A percentile compares a stretch with the other conserved stretches of the same genome.
These are phyloP conservation scores for Stemphylium lycopersici DNA, from an alignment of 2,329 filamentous ascomycete genomes.

Conservation along the genomic window DNA sequence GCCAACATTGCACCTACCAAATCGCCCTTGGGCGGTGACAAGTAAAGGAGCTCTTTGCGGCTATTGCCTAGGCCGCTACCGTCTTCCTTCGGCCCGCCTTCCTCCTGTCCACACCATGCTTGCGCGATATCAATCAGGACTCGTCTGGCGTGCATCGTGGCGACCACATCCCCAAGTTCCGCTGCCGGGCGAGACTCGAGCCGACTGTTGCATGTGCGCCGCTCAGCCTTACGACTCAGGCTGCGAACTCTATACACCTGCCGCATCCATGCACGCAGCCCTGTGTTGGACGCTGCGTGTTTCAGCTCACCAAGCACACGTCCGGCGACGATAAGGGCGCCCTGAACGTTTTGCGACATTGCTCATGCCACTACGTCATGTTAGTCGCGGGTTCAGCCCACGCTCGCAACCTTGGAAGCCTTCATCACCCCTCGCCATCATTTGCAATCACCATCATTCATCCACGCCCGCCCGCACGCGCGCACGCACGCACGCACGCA, in stretches of 20 bases:
- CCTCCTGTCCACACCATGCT: slow-evolving; percentile 25
- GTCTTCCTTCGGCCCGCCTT: slow-evolving; percentile 39
- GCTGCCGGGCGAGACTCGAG: slow-evolving; percentile 23
- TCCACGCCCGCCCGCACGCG: no score
- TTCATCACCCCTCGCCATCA: slow-evolving; percentile 1
- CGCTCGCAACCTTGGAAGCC: not conserved
- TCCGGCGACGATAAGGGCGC: no score
- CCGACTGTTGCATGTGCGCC: slow-evolving; percentile 20
- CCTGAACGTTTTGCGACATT: no score
- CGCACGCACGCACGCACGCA: no score
- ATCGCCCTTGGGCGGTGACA: slow-evolving; percentile 5
- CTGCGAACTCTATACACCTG: slow-evolving; percentile 20
- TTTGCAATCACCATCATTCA: slow-evolving; percentile 16
- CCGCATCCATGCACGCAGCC: not conserved
- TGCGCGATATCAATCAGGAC: slow-evolving; percentile 18
- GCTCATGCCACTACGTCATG: slow-evolving; percentile 10
- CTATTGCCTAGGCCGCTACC: slow-evolving; percentile 21
- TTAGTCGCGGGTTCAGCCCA: slow-evolving; percentile 1
- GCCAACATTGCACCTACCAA: not conserved
- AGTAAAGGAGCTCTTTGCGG: slow-evolving; percentile 19
- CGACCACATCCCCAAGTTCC: not conserved
- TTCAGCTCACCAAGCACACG: slow-evolving; percentile 6
- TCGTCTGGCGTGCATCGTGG: slow-evolving; percentile 22
- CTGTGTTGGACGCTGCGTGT: slow-evolving; percentile 10
- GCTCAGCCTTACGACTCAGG: slow-evolving; percentile 44